These are phyloP conservation scores for Caryopteris hybrid DNA, from an alignment of 305 asterid genomes.

Conservation along the genomic window DNA sequence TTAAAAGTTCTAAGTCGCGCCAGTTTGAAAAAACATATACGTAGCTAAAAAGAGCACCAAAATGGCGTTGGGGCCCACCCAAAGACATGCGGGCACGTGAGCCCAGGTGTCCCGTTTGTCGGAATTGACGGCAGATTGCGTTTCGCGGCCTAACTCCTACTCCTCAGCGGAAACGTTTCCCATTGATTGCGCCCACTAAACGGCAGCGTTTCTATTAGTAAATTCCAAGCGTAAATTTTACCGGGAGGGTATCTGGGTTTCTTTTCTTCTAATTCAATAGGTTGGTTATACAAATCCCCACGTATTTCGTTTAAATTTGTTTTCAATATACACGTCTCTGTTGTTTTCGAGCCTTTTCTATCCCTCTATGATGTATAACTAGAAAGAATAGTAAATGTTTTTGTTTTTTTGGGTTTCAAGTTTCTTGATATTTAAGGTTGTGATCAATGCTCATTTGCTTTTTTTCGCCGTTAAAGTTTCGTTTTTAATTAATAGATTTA, in stretches of 20 bases:
- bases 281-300: constrained; percentile 12
- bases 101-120: no score
- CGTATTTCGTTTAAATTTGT: background rate
- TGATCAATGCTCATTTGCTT: background rate
- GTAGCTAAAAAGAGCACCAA: no score
- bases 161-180: background rate
- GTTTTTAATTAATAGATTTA: background rate
- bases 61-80: background rate
- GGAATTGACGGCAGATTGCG: no score
- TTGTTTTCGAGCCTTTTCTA: background rate
- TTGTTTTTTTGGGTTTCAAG: background rate
- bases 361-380: no score
- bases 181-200: no score
- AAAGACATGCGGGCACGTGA: background rate
- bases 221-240: background rate
- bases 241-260: constrained; percentile 16
- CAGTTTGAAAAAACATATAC: no score
- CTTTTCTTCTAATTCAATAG: constrained; percentile 23
- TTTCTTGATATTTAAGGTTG: constrained; percentile 4
- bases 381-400: background rate
- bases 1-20: no score
- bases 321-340: background rate
- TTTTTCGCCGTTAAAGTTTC: background rate
- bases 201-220: constrained; percentile 10
- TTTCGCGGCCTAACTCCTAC: no score